Evolutionary conservation across 129 eudicot genomes (phyloP), one percentile per base, ranked within the genome.

Genomic region (Artemisia tridentata): DNA sequence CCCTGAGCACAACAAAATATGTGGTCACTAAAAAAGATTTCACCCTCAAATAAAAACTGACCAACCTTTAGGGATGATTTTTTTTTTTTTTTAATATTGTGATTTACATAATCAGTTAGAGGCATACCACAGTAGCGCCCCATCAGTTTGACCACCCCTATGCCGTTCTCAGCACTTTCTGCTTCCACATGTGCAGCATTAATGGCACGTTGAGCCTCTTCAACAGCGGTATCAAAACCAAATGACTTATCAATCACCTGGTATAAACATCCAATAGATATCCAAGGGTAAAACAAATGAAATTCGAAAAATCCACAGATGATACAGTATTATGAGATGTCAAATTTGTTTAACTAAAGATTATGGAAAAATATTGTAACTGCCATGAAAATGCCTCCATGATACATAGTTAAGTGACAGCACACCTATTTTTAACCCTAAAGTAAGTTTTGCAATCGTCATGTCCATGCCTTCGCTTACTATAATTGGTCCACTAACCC

Each of bases 201-300:
- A 49, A 79, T 79, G 49, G 82, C 82, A 66, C 82, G 82, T 72
- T 79, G 82, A 72, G 82, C 82, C 69, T 79, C 82, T 73, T 79
- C 82, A 25, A 79, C 78, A 41, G 82, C 82, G 38, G 82, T 72
- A 66, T 79, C 82, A 58, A 79, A 79, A 50, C 82, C 82, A 66
- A 79, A 79, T 21, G 98, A 92, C 80, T 47, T 86, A 77, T 92
- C 98, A 81, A 92, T 92, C 65, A 92, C 95, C 97, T 90, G 84
- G 8, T 34, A 54, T 18, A 60, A 72, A 73, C 67, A 77, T 55
- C 48, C 5, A 73, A 51, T 60, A 63, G 50, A 25, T 49, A 13
- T 4, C 68, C 58, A 68, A 55, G 29, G 41, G 15, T 54, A 48
- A 18, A 31, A 43, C 21, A 73, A 55, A 23, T 13, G 41, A 64